Conservation (phyloP, 2,329 filamentous ascomycete species). For the Penicillium sp. region DNA sequence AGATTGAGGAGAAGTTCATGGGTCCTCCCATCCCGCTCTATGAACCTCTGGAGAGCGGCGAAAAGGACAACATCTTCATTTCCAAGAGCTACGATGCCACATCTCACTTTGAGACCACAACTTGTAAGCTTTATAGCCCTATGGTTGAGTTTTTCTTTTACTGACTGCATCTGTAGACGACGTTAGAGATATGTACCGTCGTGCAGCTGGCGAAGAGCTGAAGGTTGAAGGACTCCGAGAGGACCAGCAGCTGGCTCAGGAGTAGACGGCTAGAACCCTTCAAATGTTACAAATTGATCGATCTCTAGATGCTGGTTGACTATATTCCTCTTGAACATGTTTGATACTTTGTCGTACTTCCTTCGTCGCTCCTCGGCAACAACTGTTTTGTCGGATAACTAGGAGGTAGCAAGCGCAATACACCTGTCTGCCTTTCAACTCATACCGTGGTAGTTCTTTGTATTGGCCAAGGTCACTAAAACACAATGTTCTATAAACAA, state of each 20-base stretch:
- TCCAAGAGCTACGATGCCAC: conserved; percentile 98
- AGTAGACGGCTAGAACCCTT: conserved; percentile 26
- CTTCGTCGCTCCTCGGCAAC: conserved; percentile 4
- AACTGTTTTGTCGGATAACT: conserved; percentile 8
- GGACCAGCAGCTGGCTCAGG: conserved; percentile 49
- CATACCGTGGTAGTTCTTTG: not conserved
- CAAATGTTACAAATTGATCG: conserved; percentile 20
- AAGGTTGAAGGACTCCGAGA: conserved; percentile 85
- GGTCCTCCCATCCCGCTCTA: conserved; percentile 89
- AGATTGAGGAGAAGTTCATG: conserved; percentile 97
- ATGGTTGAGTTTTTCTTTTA: not conserved
- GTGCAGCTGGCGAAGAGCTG: conserved; percentile 79
- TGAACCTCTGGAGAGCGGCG: conserved; percentile 79
- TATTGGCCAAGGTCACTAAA: not conserved
- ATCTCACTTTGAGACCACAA: conserved; percentile 93
- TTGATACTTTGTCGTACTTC: conserved; percentile 19
- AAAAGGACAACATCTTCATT: conserved; percentile 89
- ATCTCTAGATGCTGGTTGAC: conserved; percentile 29
- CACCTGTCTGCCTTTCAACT: conserved; percentile 13
- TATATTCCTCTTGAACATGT: conserved; percentile 30
- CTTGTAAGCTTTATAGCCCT: conserved; percentile 45
- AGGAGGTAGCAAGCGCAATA: conserved; percentile 18
- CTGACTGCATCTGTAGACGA: conserved; percentile 61
- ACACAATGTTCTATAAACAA: conserved; percentile 8
- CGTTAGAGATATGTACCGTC: conserved; percentile 87